Conservation (phyloP, 306 rosid species). For the Lathyrus aphaca region DNA sequence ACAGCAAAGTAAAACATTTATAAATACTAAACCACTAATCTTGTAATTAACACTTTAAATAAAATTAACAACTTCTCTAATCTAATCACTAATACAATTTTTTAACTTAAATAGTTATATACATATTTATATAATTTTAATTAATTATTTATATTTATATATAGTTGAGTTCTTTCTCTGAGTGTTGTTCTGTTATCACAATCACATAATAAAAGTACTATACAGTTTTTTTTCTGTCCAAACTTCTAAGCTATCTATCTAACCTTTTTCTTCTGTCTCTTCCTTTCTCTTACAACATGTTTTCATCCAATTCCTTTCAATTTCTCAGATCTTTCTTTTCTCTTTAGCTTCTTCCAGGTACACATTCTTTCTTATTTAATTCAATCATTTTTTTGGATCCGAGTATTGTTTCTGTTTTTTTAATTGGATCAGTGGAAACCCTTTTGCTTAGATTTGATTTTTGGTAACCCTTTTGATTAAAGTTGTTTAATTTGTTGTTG, state of each 20-base stretch:
- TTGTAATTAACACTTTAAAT: neutral
- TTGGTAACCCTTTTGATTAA: slow-evolving; percentile 1
- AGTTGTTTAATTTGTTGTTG: slow-evolving; percentile 22
- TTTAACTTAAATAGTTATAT: neutral
- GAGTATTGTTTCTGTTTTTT: slow-evolving; percentile 15
- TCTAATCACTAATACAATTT: neutral
- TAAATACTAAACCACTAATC: neutral
- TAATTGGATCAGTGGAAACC: slow-evolving; percentile 51
- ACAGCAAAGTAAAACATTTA: slow-evolving; percentile 30
- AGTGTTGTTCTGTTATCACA: slow-evolving; percentile 9
- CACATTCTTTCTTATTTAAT: slow-evolving; percentile 21
- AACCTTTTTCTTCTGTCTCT: slow-evolving; percentile 4
- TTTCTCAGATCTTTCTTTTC: slow-evolving; percentile 52
- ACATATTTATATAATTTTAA: neutral
- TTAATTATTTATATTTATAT: neutral
- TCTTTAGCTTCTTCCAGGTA: slow-evolving; percentile 47
- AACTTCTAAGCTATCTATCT: slow-evolving; percentile 40
- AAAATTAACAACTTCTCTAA: neutral
- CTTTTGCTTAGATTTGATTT: slow-evolving; percentile 30
- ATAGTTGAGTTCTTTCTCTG: neutral
- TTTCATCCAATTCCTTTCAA: slow-evolving; percentile 37
- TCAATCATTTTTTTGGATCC: slow-evolving; percentile 45
- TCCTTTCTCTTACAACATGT: slow-evolving; percentile 46
- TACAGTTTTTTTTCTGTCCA: slow-evolving; percentile 31
- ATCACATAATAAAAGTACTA: slow-evolving; percentile 14